Conservation (phyloP, 2,329 filamentous ascomycete species). For the Aureobasidium leucospermi region DNA sequence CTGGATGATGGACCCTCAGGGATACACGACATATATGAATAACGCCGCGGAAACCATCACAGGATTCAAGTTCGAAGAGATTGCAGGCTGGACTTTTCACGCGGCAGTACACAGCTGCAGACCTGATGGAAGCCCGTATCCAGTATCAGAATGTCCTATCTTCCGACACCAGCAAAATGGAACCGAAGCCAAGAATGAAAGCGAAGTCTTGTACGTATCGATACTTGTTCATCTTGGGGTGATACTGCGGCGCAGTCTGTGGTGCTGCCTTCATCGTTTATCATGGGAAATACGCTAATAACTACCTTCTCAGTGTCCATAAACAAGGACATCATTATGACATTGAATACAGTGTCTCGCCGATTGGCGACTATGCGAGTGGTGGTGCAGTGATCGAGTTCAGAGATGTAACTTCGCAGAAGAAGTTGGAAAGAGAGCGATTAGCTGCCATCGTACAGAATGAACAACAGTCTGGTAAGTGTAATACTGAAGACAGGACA, state of each 20-base stretch:
- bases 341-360: constrained; percentile 15
- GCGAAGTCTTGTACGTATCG: constrained; percentile 1
- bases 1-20: constrained; percentile 14
- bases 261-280: no score
- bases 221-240: no score
- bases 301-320: background rate
- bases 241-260: no score
- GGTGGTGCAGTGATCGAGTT: constrained; percentile 15
- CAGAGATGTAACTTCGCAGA: constrained; percentile 12
- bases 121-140: constrained; percentile 14
- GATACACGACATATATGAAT: constrained; percentile 14
- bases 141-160: constrained; percentile 12
- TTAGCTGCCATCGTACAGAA: constrained; percentile 14
- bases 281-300: no score
- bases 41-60: constrained; percentile 13
- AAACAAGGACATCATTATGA: background rate
- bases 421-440: constrained; percentile 8
- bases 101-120: constrained; percentile 12
- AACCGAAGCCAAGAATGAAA: constrained; percentile 11
- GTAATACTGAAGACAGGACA: background rate
- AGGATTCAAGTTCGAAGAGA: constrained; percentile 13
- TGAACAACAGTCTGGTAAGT: constrained; percentile 10
- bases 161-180: constrained; percentile 12
- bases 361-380: constrained; percentile 13
- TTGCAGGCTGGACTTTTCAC: constrained; percentile 15